A percentile compares a stretch with the other conserved stretches of the same genome.
Evolutionary conservation across 345 rosid species (phyloP).

Genomic region (Populus tremula): DNA sequence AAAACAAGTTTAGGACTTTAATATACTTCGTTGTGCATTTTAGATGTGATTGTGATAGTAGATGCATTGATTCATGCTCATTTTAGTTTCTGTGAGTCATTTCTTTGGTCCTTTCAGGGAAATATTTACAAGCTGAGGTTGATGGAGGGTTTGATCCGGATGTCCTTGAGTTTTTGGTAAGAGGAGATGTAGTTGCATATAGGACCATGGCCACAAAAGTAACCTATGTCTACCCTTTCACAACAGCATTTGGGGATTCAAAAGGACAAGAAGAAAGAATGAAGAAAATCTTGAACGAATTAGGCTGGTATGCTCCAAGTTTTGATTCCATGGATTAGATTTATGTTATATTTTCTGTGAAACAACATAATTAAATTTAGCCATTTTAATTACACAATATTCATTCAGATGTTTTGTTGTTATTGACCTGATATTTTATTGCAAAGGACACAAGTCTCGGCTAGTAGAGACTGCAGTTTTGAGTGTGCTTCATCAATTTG

Average conservation of each 20-base stretch:
- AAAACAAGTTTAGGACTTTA: not conserved
- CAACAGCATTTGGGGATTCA: constrained; percentile 86
- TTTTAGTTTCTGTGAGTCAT: not conserved
- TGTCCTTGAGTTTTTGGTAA: constrained; percentile 76
- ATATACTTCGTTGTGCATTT: not conserved
- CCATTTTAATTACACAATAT: no score
- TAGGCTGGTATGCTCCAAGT: constrained; percentile 82
- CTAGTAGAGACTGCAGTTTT: not conserved
- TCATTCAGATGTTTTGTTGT: not conserved
- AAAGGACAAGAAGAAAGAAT: constrained; percentile 77
- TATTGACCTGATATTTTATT: not conserved
- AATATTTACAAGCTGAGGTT: constrained; percentile 70
- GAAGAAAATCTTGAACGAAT: constrained; percentile 57
- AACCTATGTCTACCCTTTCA: constrained; percentile 84
- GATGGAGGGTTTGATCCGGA: constrained; percentile 77
- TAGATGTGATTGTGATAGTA: not conserved
- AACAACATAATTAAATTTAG: not conserved
- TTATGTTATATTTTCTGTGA: not conserved
- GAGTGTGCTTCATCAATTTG: not conserved
- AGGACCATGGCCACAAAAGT: constrained; percentile 78
- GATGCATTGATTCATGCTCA: not conserved
- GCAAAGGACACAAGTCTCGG: no score
- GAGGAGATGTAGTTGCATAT: constrained; percentile 68
- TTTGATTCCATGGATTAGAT: constrained; percentile 73
- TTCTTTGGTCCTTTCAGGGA: constrained; percentile 37